These are phyloP conservation scores for Aureobasidium sp. DNA, from an alignment of 2,329 filamentous ascomycete species.

Conservation along the genomic window DNA sequence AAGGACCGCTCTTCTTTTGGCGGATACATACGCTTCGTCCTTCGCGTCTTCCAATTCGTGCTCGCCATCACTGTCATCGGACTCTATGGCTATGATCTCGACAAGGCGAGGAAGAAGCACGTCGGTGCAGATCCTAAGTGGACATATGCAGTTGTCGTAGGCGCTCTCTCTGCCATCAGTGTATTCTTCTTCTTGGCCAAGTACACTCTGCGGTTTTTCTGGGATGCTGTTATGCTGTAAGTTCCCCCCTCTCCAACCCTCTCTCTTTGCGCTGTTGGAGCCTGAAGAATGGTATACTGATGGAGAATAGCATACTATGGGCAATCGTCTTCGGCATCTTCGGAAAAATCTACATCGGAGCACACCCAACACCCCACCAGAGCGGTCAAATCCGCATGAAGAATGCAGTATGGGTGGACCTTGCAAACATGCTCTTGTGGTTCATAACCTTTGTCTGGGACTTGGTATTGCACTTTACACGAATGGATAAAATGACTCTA, in stretches of 20 bases:
- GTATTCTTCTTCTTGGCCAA: conserved; percentile 51
- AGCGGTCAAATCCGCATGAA: conserved; percentile 66
- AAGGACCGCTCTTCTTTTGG: conserved; percentile 1
- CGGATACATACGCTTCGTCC: conserved; percentile 40
- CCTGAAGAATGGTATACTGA: no score
- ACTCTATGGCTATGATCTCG: conserved; percentile 65
- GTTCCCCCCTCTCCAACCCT: conserved; percentile 5
- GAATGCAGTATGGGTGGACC: conserved; percentile 62
- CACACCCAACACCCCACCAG: conserved; percentile 46
- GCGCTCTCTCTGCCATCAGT: conserved; percentile 55
- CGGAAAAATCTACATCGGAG: conserved; percentile 68
- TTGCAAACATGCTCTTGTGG: conserved; percentile 65
- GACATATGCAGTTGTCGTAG: conserved; percentile 70
- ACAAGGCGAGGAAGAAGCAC: conserved; percentile 41
- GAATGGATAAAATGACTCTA: conserved; percentile 43
- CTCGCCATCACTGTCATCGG: conserved; percentile 69
- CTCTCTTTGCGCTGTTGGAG: not conserved
- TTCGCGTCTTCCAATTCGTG: conserved; percentile 71
- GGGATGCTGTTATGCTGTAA: conserved; percentile 61
- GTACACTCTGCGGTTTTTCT: conserved; percentile 48
- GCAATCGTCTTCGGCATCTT: conserved; percentile 77
- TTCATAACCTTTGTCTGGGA: conserved; percentile 51
- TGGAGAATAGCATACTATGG: conserved; percentile 53
- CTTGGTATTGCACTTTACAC: conserved; percentile 50
- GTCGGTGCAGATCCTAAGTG: conserved; percentile 57